phyloP scores from a whole-genome alignment of 2,329 filamentous ascomycete genomes.

The Alternaria novae-zelandiae region DNA sequence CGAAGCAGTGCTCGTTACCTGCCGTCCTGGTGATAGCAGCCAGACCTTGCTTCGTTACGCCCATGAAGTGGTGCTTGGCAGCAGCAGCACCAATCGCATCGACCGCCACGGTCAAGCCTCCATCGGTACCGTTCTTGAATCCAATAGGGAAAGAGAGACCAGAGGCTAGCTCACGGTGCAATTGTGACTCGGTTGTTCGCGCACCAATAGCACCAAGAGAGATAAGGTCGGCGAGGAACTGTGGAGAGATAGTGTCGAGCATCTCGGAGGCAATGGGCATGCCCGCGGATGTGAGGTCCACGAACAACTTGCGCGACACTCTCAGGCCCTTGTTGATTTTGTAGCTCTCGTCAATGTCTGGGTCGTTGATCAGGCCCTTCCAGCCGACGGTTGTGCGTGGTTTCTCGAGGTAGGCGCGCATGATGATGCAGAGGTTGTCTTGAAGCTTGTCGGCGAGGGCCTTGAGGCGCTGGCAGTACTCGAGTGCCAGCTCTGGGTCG shows the following conservation, averaged over 20 bases:
- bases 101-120: slow-evolving; percentile 86
- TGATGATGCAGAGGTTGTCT: slow-evolving; percentile 86
- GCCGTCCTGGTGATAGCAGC: slow-evolving; percentile 92
- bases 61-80: slow-evolving; percentile 95
- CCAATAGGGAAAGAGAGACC: slow-evolving; percentile 97
- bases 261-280: slow-evolving; percentile 98
- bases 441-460: slow-evolving; percentile 78
- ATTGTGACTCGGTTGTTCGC: slow-evolving; percentile 92
- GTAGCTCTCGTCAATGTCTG: slow-evolving; percentile 95
- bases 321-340: slow-evolving; percentile 98
- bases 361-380: slow-evolving; percentile 99
- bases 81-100: slow-evolving; percentile 87
- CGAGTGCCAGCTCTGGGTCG: slow-evolving; percentile 84
- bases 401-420: slow-evolving; percentile 99
- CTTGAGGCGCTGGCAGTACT: slow-evolving; percentile 85
- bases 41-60: slow-evolving; percentile 95
- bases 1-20: slow-evolving; percentile 96
- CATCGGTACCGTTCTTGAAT: slow-evolving; percentile 99
- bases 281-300: slow-evolving; percentile 82
- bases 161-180: slow-evolving; percentile 93
- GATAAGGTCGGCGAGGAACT: slow-evolving; percentile 96
- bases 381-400: slow-evolving; percentile 97
- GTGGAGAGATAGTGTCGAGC: slow-evolving; percentile 97
- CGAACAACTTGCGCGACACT: slow-evolving; percentile 90
- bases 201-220: slow-evolving; percentile 95